A percentile compares a stretch with the other conserved stretches of the same genome.
Conservation (phyloP, 1,284 basidiomycete species). For the Marasmius tenuissimus region DNA sequence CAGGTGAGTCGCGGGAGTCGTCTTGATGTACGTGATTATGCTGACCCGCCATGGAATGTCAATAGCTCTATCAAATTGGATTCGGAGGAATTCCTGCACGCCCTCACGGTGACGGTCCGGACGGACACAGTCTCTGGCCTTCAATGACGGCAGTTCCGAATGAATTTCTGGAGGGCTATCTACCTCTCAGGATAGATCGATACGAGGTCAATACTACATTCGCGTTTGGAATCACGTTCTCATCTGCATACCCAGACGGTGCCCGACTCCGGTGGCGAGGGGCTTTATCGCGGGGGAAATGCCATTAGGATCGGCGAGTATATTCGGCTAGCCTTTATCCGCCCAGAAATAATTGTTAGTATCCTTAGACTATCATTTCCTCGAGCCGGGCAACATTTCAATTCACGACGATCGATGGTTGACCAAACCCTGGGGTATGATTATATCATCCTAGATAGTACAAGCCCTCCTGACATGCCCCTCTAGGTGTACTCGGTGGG, state of each 20-base stretch:
- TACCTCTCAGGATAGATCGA: conserved; percentile 27
- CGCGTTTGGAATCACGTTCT: too few relatives aligned
- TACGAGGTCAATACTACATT: conserved; percentile 17
- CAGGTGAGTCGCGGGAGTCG: conserved; percentile 12
- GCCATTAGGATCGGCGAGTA: conserved; percentile 27
- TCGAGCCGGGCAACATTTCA: conserved; percentile 27
- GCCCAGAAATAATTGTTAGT: neutral
- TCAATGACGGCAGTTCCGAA: conserved; percentile 20
- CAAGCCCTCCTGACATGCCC: neutral
- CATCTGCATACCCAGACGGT: conserved; percentile 16
- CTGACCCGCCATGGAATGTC: neutral
- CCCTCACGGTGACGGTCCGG: conserved; percentile 22
- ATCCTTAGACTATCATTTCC: conserved; percentile 26
- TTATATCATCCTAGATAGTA: too few relatives aligned
- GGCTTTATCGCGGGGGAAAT: conserved; percentile 28
- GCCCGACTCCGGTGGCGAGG: conserved; percentile 28
- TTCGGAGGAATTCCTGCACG: conserved; percentile 24
- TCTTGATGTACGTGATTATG: neutral
- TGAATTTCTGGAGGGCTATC: conserved; percentile 23
- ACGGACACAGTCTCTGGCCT: conserved; percentile 30
- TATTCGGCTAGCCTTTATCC: neutral
- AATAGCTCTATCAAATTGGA: conserved; percentile 27
- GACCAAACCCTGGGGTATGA: conserved; percentile 29
- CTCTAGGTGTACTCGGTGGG: conserved; percentile 25
- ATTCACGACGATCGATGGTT: conserved; percentile 32